phyloP scores from a whole-genome alignment of 1,284 basidiomycete species.

The Irpex rosettiformis region DNA sequence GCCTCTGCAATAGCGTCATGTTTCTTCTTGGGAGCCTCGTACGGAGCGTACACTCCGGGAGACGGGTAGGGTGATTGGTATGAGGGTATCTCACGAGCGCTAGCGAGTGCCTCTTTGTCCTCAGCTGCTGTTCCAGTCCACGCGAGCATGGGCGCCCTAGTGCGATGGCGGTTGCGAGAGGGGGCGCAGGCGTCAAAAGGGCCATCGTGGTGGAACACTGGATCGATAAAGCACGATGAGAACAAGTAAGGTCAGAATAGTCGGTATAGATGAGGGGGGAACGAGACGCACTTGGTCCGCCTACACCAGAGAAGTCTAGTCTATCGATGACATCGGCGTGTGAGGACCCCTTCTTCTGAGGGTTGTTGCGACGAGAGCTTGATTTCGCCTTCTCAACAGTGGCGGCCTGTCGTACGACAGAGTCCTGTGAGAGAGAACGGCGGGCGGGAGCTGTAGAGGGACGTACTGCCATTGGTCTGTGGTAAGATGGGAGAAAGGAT shows the following conservation, averaged over 20 bases:
- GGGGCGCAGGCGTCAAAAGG: constrained; percentile 87
- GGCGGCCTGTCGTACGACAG: constrained; percentile 37
- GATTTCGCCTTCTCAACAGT: constrained; percentile 52
- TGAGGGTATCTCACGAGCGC: constrained; percentile 30
- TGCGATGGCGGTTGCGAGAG: constrained; percentile 75
- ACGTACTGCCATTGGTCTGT: constrained; percentile 23
- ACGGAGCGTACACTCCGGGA: constrained; percentile 45
- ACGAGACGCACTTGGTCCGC: constrained; percentile 56
- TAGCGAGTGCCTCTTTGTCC: constrained; percentile 31
- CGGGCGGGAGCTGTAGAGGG: constrained; percentile 40
- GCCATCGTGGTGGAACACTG: constrained; percentile 87
- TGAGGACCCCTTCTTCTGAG: constrained; percentile 66
- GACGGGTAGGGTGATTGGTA: constrained; percentile 50
- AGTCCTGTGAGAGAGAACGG: constrained; percentile 72
- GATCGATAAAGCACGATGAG: constrained; percentile 11
- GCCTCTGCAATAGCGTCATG: constrained; percentile 81
- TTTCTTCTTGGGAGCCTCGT: constrained; percentile 68
- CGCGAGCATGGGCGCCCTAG: constrained; percentile 77
- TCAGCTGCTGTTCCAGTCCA: constrained; percentile 56
- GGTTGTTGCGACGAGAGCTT: constrained; percentile 40
- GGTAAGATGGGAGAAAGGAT: constrained; percentile 16
- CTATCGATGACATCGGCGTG: constrained; percentile 68
- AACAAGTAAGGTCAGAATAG: constrained; percentile 14
- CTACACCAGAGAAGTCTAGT: constrained; percentile 64
- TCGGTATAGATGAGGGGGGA: constrained; percentile 5